phyloP scores from a whole-genome alignment of 208 protist species.

The Trypanosoma lewisi region DNA sequence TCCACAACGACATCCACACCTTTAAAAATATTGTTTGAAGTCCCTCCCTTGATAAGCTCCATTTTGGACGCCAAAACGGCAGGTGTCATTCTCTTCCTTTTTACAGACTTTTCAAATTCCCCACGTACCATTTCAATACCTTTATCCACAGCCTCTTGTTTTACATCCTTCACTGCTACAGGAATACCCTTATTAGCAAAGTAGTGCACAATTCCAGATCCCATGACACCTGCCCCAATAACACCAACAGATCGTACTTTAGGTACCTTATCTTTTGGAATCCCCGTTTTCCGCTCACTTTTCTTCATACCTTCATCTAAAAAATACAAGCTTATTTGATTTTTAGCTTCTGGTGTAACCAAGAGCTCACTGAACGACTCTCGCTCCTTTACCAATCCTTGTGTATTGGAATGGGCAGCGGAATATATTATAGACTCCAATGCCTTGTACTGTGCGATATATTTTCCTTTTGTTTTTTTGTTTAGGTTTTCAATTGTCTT shows the following conservation, averaged over 20 bases:
- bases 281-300: conserved; percentile 72
- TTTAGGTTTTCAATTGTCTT: conserved; percentile 67
- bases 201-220: conserved; percentile 82
- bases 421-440: conserved; percentile 86
- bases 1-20: conserved; percentile 87
- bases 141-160: conserved; percentile 64
- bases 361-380: conserved; percentile 78
- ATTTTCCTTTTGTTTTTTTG: conserved; percentile 92
- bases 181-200: conserved; percentile 72
- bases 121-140: conserved; percentile 60
- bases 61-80: conserved; percentile 47
- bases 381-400: conserved; percentile 65
- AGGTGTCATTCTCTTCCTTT: conserved; percentile 57
- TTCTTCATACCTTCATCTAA: conserved; percentile 89
- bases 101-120: conserved; percentile 60
- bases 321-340: conserved; percentile 91
- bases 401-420: conserved; percentile 48
- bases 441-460: conserved; percentile 93
- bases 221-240: conserved; percentile 87
- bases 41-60: conserved; percentile 59
- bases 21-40: conserved; percentile 44
- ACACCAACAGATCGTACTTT: conserved; percentile 51
- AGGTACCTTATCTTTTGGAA: conserved; percentile 59
- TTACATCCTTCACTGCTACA: conserved; percentile 74
- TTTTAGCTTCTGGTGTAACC: conserved; percentile 82